Conservation (phyloP, 805 yeast species). For the Schizosaccharomyces osmophilus region DNA sequence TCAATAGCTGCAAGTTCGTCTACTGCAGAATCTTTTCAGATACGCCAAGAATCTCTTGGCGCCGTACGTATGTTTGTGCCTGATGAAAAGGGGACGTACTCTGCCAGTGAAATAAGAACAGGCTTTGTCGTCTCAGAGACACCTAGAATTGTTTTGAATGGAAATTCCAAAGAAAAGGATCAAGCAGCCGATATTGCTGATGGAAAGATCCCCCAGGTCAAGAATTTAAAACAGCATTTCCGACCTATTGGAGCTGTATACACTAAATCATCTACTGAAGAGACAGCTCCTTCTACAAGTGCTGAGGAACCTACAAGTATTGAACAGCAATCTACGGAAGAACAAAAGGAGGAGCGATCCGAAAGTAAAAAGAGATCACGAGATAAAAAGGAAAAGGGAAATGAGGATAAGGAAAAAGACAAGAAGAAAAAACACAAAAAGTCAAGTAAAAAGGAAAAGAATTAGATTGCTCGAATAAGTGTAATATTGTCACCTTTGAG, state of each 20-base stretch:
- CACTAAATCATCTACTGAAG: background rate
- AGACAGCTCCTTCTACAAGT: background rate
- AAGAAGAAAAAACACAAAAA: slow-evolving; percentile 1
- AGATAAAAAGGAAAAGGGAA: slow-evolving; percentile 7
- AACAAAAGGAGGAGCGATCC: slow-evolving; percentile 6
- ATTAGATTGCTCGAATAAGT: slow-evolving; percentile 20
- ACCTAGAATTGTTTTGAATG: background rate
- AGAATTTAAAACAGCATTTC: slow-evolving; percentile 4
- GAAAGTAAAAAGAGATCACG: slow-evolving; percentile 5
- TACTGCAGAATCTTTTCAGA: background rate
- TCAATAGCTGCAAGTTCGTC: background rate
- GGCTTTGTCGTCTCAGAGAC: background rate
- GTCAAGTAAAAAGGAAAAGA: background rate
- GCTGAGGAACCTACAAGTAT: background rate
- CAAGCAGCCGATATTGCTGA: slow-evolving; percentile 32
- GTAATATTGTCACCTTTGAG: slow-evolving; percentile 89
- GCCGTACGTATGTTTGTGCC: background rate
- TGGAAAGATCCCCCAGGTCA: slow-evolving; percentile 13
- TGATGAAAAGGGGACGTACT: background rate
- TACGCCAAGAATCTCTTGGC: background rate
- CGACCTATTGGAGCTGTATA: background rate
- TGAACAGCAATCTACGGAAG: slow-evolving; percentile 2
- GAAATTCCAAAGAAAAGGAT: background rate
- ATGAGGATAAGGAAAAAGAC: slow-evolving; percentile 1
- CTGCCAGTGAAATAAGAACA: background rate